phyloP scores from a whole-genome alignment of 345 rosid species.

The Salix purpurea region DNA sequence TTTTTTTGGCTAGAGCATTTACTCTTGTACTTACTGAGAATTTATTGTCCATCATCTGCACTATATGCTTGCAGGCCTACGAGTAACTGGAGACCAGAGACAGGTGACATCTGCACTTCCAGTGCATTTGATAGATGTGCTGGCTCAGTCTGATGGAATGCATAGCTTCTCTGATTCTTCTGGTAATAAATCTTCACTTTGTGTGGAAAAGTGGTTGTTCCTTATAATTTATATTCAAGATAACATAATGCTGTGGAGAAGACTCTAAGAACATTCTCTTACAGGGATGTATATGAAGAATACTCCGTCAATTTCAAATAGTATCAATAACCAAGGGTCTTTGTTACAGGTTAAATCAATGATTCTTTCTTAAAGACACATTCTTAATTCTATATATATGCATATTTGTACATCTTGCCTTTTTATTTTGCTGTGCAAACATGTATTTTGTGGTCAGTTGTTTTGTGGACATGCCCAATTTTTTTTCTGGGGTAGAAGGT shows the following conservation, averaged over 20 bases:
- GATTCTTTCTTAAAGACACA: background rate
- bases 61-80: conserved; percentile 47
- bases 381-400: background rate
- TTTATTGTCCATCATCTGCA: background rate
- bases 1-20: conserved; percentile 1
- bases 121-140: conserved; percentile 70
- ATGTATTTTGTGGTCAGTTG: background rate
- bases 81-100: conserved; percentile 79
- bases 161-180: conserved; percentile 54
- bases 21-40: background rate
- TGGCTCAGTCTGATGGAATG: conserved; percentile 52
- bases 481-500: too few relatives aligned
- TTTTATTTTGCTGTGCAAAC: background rate
- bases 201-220: background rate
- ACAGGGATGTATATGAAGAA: conserved; percentile 67
- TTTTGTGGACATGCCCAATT: background rate
- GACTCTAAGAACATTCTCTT: conserved; percentile 8
- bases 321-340: conserved; percentile 52
- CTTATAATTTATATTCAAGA: background rate
- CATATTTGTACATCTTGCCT: background rate
- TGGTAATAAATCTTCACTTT: conserved; percentile 31
- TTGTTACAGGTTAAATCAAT: conserved; percentile 59
- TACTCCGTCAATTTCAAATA: conserved; percentile 54
- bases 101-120: conserved; percentile 80
- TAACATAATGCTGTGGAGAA: conserved; percentile 4